Percentiles rank a stretch among this genome's conserved stretches.
Conservation (phyloP, 352 stramenopile genomes). For the Pilasporangium apinafurcum region DNA sequence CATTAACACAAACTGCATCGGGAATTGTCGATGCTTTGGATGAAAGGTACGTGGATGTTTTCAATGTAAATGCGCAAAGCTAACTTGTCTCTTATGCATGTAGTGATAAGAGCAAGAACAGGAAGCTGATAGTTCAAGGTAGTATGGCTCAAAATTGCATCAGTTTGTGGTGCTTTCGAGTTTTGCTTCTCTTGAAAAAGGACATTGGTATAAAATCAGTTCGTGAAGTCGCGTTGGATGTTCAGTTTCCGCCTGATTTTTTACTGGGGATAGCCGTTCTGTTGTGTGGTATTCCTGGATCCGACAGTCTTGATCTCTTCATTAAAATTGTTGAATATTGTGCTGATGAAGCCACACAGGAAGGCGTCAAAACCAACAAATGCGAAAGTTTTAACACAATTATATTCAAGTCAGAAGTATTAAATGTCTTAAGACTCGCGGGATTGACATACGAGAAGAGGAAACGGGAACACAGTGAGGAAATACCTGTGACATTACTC, state of each 20-base stretch:
- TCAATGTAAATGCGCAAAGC: background rate
- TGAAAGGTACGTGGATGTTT: conserved; percentile 20
- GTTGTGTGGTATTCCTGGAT: conserved; percentile 46
- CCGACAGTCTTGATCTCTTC: conserved; percentile 50
- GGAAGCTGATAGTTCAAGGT: background rate
- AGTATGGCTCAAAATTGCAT: conserved; percentile 24
- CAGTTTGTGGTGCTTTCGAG: conserved; percentile 63
- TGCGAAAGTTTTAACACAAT: conserved; percentile 17
- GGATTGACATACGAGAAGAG: conserved; percentile 46
- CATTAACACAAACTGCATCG: background rate
- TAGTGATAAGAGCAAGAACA: background rate
- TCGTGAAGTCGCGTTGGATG: conserved; percentile 24
- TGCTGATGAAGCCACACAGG: conserved; percentile 29
- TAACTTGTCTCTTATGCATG: background rate
- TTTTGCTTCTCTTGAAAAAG: conserved; percentile 75
- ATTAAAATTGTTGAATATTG: conserved; percentile 46
- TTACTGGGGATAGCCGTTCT: conserved; percentile 51
- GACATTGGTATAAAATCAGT: conserved; percentile 59
- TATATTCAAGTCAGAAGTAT: conserved; percentile 49
- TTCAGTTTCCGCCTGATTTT: conserved; percentile 64
- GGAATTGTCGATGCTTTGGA: conserved; percentile 20
- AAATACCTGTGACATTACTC: conserved; percentile 33
- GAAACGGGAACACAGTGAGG: conserved; percentile 47
- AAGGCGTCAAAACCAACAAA: conserved; percentile 11
- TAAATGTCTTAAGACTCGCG: conserved; percentile 34